Percentiles rank a stretch among this genome's conserved stretches.
phyloP scores from a whole-genome alignment of 441 rosid species.

The Adansonia madagascariensis region DNA sequence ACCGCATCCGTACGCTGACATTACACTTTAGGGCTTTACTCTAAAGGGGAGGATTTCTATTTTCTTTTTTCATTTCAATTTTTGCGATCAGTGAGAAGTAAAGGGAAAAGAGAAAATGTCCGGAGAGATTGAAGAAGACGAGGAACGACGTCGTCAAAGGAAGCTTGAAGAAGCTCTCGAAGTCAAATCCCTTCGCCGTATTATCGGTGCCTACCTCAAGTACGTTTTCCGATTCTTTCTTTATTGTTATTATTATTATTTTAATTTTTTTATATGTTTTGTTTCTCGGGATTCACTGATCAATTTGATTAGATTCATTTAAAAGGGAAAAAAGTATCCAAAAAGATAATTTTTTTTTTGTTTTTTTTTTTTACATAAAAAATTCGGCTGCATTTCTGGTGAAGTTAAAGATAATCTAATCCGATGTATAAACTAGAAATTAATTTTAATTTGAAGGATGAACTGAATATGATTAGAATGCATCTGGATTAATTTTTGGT shows the following conservation, averaged over 20 bases:
- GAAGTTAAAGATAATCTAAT: not conserved
- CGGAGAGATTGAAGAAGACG: constrained; percentile 48
- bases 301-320: not conserved
- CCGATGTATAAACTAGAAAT: not conserved
- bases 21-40: not conserved
- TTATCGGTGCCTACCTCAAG: constrained; percentile 94
- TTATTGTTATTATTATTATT: not conserved
- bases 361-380: constrained; percentile 4
- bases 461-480: not conserved
- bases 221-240: constrained; percentile 24
- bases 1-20: not conserved
- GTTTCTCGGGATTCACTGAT: not conserved
- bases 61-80: not conserved
- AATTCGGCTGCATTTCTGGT: not conserved
- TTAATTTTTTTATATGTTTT: not conserved
- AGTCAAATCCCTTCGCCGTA: constrained; percentile 93
- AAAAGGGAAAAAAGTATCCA: not conserved
- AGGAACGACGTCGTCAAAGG: constrained; percentile 62
- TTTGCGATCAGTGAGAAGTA: constrained; percentile 12
- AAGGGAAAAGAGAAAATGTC: constrained; percentile 9
- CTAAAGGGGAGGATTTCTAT: not conserved
- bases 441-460: not conserved
- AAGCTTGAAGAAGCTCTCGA: constrained; percentile 93
- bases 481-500: not conserved
- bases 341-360: not conserved